Percentiles rank a stretch among this genome's conserved stretches.
These are phyloP conservation scores for Choiromyces venosus DNA, from an alignment of 495 filamentous ascomycete genomes.

Conservation along the genomic window DNA sequence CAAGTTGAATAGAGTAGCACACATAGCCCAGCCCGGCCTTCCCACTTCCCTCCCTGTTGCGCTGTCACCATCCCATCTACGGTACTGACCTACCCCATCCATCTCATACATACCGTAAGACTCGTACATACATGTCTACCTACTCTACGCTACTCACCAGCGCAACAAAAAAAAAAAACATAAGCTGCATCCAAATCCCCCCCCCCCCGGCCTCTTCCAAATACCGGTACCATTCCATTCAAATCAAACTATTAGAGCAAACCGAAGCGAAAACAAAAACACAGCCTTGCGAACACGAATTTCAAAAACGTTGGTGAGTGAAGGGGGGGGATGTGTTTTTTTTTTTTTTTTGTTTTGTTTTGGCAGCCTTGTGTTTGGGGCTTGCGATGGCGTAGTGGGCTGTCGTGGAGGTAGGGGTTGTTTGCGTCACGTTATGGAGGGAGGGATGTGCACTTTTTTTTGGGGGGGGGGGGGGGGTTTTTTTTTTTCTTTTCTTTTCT, in stretches of 20 bases:
- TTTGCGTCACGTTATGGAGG: neutral
- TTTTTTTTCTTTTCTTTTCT: no score
- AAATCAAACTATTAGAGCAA: no score
- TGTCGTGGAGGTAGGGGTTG: no score
- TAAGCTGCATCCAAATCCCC: neutral
- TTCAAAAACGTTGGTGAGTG: neutral
- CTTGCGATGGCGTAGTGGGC: conserved; percentile 1
- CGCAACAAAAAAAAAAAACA: neutral
- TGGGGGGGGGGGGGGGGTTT: no score
- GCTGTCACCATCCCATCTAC: neutral
- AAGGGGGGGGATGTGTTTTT: no score
- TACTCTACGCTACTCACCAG: neutral
- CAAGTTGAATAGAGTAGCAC: no score
- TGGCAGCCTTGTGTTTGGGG: neutral
- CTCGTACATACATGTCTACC: neutral
- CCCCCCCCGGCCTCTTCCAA: no score
- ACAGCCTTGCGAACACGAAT: neutral
- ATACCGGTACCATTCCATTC: no score
- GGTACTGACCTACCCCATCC: no score
- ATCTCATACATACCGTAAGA: no score
- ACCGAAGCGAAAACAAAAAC: neutral
- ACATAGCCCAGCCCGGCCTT: no score
- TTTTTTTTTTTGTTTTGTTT: neutral
- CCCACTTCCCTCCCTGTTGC: no score
- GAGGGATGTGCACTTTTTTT: neutral